These are phyloP conservation scores for Cucumis hystrix DNA, from an alignment of 306 rosid species.

Conservation along the genomic window DNA sequence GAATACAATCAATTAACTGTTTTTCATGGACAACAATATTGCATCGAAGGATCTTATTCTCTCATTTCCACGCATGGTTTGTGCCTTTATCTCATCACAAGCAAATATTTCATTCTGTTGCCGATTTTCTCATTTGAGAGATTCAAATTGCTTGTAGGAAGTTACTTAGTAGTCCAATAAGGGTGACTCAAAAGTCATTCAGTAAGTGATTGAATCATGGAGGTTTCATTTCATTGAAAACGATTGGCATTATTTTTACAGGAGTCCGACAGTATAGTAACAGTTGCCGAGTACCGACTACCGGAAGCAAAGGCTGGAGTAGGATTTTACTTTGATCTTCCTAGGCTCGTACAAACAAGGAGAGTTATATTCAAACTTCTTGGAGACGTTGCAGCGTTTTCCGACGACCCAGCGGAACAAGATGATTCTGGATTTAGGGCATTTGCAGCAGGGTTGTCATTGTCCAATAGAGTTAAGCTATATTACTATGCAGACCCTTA, in stretches of 20 bases:
- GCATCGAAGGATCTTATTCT: neutral
- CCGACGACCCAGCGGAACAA: conserved; percentile 73
- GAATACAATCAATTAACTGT: neutral
- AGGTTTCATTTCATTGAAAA: neutral
- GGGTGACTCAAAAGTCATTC: neutral
- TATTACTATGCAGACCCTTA: conserved; percentile 78
- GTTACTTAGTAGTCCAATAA: neutral
- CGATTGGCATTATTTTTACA: conserved; percentile 11
- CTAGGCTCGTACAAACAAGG: conserved; percentile 50
- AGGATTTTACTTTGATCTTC: conserved; percentile 86
- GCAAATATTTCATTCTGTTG: neutral
- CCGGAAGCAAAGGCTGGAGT: conserved; percentile 89
- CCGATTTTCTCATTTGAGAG: neutral
- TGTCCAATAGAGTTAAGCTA: conserved; percentile 64
- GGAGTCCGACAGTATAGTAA: conserved; percentile 54
- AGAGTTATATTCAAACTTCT: conserved; percentile 62
- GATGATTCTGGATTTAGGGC: conserved; percentile 44
- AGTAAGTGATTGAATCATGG: neutral
- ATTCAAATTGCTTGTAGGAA: neutral
- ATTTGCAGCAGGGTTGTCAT: conserved; percentile 61
- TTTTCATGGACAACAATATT: neutral
- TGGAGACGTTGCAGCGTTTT: conserved; percentile 77
- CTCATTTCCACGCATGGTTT: neutral
- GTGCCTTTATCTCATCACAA: neutral
- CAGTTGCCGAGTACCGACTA: conserved; percentile 70